Conservation (phyloP, 441 rosid genomes). For the Populus tomentosa region DNA sequence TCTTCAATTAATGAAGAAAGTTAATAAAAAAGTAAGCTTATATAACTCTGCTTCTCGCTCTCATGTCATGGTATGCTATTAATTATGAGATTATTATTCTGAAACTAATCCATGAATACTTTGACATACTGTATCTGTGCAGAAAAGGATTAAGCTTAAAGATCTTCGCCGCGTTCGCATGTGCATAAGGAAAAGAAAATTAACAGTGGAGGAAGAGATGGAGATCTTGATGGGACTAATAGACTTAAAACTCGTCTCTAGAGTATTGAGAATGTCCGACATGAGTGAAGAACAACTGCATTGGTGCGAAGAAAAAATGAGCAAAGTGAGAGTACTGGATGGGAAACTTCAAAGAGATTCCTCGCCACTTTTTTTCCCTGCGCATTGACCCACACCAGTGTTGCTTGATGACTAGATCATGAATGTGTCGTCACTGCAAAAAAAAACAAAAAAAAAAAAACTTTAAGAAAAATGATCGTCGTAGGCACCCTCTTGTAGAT, state of each 20-base stretch:
- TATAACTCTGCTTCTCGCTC: no score
- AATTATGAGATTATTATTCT: no score
- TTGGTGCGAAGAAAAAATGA: constrained; percentile 97
- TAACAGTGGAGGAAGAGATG: constrained; percentile 73
- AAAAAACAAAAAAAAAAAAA: no score
- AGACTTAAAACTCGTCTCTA: constrained; percentile 83
- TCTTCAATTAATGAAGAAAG: constrained; percentile 74
- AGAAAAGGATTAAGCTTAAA: constrained; percentile 80
- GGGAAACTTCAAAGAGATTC: constrained; percentile 89
- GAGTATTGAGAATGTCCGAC: constrained; percentile 74
- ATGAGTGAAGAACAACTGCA: constrained; percentile 71
- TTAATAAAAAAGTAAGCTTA: constrained; percentile 61
- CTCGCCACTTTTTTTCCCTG: constrained; percentile 77
- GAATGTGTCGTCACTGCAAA: constrained; percentile 22
- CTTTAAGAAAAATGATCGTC: constrained; percentile 30
- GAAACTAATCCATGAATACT: neutral
- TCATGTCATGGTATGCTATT: no score
- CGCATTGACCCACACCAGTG: constrained; percentile 56
- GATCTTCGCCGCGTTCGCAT: constrained; percentile 58
- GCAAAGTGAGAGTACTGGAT: constrained; percentile 65
- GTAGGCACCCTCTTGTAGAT: neutral
- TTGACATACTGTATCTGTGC: constrained; percentile 11
- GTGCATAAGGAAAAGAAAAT: constrained; percentile 68
- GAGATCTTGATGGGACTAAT: constrained; percentile 83
- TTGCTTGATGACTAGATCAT: constrained; percentile 42